These are phyloP conservation scores for Cryptococcus wingfieldii DNA, from an alignment of 1,284 basidiomycete genomes.

Conservation along the genomic window DNA sequence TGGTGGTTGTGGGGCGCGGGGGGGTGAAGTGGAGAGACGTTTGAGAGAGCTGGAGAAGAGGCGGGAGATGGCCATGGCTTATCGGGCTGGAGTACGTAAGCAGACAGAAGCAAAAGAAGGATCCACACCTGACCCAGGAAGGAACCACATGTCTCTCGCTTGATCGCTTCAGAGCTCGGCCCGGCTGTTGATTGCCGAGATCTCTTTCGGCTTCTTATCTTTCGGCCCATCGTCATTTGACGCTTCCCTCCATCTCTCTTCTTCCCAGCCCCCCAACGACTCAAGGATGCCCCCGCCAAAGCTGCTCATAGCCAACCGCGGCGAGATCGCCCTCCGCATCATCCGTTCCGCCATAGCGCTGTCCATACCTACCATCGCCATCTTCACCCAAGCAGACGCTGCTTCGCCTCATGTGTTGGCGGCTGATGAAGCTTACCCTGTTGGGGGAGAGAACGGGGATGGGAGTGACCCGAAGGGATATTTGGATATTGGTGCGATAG, in stretches of 20 bases:
- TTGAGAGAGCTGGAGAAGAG: no score
- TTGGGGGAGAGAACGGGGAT: slow-evolving; percentile 26
- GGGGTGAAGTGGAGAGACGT: neutral
- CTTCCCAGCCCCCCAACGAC: neutral
- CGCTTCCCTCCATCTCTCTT: neutral
- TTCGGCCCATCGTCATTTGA: neutral
- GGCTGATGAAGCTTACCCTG: slow-evolving; percentile 41
- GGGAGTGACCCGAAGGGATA: slow-evolving; percentile 51
- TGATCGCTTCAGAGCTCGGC: neutral
- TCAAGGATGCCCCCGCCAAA: slow-evolving; percentile 48
- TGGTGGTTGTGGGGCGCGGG: no score
- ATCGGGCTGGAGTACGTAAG: no score
- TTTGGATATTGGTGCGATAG: slow-evolving; percentile 50
- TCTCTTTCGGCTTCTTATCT: neutral
- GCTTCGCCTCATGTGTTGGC: slow-evolving; percentile 65
- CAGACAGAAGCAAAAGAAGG: no score
- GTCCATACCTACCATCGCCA: slow-evolving; percentile 81
- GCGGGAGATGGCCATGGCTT: no score
- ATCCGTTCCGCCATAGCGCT: slow-evolving; percentile 80
- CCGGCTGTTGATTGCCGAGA: neutral
- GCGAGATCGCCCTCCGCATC: slow-evolving; percentile 88
- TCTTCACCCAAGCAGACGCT: slow-evolving; percentile 79
- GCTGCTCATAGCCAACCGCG: slow-evolving; percentile 81
- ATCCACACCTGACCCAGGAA: no score
- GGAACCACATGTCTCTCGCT: neutral